Conservation (phyloP, 148 eudicot species). For the Polygonum maritimum region DNA sequence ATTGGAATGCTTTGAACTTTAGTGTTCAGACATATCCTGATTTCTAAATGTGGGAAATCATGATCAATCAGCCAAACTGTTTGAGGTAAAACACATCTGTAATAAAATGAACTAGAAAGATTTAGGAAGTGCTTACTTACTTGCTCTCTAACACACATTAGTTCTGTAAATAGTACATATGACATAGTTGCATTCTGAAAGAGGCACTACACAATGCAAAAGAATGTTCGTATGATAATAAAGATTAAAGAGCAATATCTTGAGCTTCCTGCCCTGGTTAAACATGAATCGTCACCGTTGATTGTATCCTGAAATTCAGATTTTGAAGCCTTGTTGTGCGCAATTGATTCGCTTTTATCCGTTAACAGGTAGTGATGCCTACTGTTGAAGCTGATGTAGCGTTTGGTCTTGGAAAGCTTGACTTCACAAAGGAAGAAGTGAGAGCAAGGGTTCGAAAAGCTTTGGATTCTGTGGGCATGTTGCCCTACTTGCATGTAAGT, state of each 20-base stretch:
- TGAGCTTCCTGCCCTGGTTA: neutral
- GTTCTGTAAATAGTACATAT: neutral
- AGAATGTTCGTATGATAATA: neutral
- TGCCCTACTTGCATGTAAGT: conserved; percentile 60
- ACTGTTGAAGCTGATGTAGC: conserved; percentile 98
- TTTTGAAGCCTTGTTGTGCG: neutral
- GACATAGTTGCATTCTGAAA: neutral
- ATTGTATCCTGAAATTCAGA: neutral
- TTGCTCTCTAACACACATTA: neutral
- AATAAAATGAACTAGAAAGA: neutral
- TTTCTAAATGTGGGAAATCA: neutral
- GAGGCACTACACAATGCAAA: neutral
- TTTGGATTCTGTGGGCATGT: conserved; percentile 81
- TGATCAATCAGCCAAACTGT: neutral
- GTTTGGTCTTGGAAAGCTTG: conserved; percentile 80
- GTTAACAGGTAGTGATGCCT: conserved; percentile 78
- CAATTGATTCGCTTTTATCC: neutral
- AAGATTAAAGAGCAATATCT: neutral
- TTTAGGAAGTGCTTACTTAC: neutral
- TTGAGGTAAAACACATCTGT: neutral
- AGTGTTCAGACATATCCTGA: neutral
- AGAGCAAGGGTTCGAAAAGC: conserved; percentile 54
- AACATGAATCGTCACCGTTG: neutral
- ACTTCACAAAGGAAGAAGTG: conserved; percentile 52
- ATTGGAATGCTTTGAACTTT: neutral